Percentiles rank a stretch among this genome's conserved stretches.
Evolutionary conservation across 208 protist genomes (phyloP).

Genomic region (Angomonas desouzai): DNA sequence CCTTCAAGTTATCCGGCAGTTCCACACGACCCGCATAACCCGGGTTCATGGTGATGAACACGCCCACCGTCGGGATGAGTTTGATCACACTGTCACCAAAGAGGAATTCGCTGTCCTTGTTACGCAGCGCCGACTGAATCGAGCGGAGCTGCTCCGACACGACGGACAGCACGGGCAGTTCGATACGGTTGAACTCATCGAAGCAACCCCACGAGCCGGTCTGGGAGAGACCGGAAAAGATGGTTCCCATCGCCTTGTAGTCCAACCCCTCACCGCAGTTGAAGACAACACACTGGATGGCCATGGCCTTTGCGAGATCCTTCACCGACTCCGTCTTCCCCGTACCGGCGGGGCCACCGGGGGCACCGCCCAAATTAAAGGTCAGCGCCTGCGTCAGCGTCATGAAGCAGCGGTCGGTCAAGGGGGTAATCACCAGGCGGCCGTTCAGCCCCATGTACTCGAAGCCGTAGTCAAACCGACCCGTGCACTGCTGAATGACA

Average conservation of each 20-base stretch:
- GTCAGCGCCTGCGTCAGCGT: conserved; percentile 98
- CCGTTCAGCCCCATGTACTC: conserved; percentile 99
- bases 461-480: conserved; percentile 96
- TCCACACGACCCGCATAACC: conserved; percentile 99
- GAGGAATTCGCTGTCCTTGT: conserved; percentile 83
- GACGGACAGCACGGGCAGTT: conserved; percentile 98
- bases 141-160: conserved; percentile 97
- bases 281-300: conserved; percentile 97
- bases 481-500: conserved; percentile 96
- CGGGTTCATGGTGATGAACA: conserved; percentile 99
- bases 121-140: conserved; percentile 94
- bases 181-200: conserved; percentile 99
- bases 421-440: conserved; percentile 98
- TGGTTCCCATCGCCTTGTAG: conserved; percentile 97
- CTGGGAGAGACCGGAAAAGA: conserved; percentile 98
- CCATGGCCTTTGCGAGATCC: conserved; percentile 97
- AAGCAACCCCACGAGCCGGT: conserved; percentile 98
- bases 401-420: conserved; percentile 99
- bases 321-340: conserved; percentile 99
- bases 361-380: conserved; percentile 95
- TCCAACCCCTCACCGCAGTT: conserved; percentile 99
- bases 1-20: conserved; percentile 99
- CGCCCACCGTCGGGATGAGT: conserved; percentile 92
- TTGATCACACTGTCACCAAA: conserved; percentile 89
- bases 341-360: conserved; percentile 94